Evolutionary conservation across 805 yeast species (phyloP).

Genomic region (Candida ascalaphidarum): DNA sequence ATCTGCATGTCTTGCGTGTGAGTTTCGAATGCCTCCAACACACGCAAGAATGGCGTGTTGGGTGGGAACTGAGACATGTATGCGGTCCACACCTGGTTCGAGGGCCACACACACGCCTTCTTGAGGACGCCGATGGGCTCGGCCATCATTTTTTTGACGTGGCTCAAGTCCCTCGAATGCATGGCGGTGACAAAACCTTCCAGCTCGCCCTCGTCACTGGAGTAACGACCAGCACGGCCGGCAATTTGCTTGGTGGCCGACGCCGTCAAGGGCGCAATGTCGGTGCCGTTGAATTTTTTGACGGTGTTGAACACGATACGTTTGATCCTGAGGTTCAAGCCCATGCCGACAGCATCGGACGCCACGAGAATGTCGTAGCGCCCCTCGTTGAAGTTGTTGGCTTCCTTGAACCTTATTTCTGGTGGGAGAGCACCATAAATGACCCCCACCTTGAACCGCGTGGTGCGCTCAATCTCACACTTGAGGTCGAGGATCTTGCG

Average conservation of each 20-base stretch:
- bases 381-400: constrained; percentile 70
- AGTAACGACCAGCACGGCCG: constrained; percentile 90
- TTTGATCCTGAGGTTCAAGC: constrained; percentile 76
- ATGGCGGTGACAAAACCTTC: constrained; percentile 50
- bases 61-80: constrained; percentile 56
- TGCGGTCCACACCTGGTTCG: constrained; percentile 58
- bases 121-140: constrained; percentile 43
- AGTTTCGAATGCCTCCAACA: constrained; percentile 41
- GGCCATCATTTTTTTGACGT: constrained; percentile 39
- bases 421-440: constrained; percentile 96
- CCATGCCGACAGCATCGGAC: constrained; percentile 98
- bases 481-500: constrained; percentile 61
- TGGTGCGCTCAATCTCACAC: constrained; percentile 54
- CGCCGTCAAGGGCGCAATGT: constrained; percentile 37
- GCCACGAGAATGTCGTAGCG: constrained; percentile 81
- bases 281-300: constrained; percentile 62
- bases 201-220: constrained; percentile 21
- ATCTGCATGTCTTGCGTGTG: constrained; percentile 18
- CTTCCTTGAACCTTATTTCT: constrained; percentile 83
- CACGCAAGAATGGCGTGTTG: constrained; percentile 34
- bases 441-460: constrained; percentile 69
- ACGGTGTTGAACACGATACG: constrained; percentile 68
- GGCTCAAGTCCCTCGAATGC: constrained; percentile 30
- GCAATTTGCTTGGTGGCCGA: constrained; percentile 87
- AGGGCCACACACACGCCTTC: constrained; percentile 75